Conservation (phyloP, 306 rosid species). For the Biancaea sappan region DNA sequence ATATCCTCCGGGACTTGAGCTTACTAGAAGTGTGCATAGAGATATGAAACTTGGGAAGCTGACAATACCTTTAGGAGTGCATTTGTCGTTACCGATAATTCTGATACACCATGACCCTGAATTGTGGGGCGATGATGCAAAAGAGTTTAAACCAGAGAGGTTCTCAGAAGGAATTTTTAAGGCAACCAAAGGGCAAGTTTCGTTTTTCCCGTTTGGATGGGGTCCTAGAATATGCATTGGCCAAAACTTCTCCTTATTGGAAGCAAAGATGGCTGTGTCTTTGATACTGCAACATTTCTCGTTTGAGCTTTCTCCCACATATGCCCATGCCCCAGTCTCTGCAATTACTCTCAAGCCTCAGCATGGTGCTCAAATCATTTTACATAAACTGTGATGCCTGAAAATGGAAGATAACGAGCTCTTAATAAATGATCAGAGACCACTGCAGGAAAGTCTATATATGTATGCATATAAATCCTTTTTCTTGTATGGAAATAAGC, state of each 20-base stretch:
- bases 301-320: slow-evolving; percentile 47
- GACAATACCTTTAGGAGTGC: slow-evolving; percentile 47
- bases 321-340: slow-evolving; percentile 37
- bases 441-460: no score
- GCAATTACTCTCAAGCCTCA: slow-evolving; percentile 34
- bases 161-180: slow-evolving; percentile 54
- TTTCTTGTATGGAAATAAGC: no score
- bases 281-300: slow-evolving; percentile 49
- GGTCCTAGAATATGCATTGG: slow-evolving; percentile 71
- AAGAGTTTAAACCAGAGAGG: slow-evolving; percentile 63
- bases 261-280: slow-evolving; percentile 43
- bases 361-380: no score
- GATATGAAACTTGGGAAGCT: slow-evolving; percentile 45
- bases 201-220: slow-evolving; percentile 62
- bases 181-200: slow-evolving; percentile 47
- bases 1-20: slow-evolving; percentile 36
- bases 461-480: no score
- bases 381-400: no score
- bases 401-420: no score
- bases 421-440: no score
- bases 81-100: slow-evolving; percentile 29
- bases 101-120: slow-evolving; percentile 47
- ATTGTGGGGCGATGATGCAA: slow-evolving; percentile 63
- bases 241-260: slow-evolving; percentile 49
- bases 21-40: slow-evolving; percentile 2